Base-by-base conservation (phyloP, 1,284 basidiomycete species). In the Thecaphora thlaspeos region DNA sequence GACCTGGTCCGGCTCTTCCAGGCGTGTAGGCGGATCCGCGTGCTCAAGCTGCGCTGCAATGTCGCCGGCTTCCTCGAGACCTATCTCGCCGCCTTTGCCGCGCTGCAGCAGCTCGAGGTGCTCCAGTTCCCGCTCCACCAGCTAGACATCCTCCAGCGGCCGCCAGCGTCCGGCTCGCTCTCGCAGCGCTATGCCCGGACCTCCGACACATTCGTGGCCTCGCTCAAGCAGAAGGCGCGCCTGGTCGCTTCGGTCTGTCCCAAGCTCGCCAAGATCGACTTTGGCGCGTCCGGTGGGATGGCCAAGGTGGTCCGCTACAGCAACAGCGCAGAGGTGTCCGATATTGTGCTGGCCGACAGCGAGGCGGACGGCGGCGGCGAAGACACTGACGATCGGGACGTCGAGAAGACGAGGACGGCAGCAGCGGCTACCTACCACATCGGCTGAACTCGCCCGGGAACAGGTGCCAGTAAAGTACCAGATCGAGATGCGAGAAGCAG, bases 71-170 rank as follows among this genome's bases (percentile, higher is more conserved):
- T 42, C 23, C 43, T 53, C 32, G 51, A 53, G 28, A 28, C 37
- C 41, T 53, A 41, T 21, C 44, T 53, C 32, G 38, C 37, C 22
- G 51, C 40, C 3, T 53, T 53, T 19, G 30, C 51, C 34, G 34
- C 28, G 22, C 43, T 53, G 23, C 18, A 40, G 18, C 22, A 46
- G 9, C 18, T 53, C 36, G 19, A 41, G 38, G 36, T 18, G 11
- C 24, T 53, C 14, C 32, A 37, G 22, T 32, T 53, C 36, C 51
- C 51, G 18, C 26, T 53, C 11, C 51, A 53, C n/a, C 44, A 53
- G 24, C 39, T 53, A 18, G 44, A 46, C 41, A 28, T 47, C n/a
- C 23, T 46, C 4, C 39, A 30, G 39, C 37, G n/a, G 21, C 22
- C 12, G 18, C 51, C 26, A 12, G 43, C 26, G 14, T 36, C 28